Base-by-base conservation (phyloP, 495 filamentous ascomycete genomes). In the Melanomma pulvis-pyrius region DNA sequence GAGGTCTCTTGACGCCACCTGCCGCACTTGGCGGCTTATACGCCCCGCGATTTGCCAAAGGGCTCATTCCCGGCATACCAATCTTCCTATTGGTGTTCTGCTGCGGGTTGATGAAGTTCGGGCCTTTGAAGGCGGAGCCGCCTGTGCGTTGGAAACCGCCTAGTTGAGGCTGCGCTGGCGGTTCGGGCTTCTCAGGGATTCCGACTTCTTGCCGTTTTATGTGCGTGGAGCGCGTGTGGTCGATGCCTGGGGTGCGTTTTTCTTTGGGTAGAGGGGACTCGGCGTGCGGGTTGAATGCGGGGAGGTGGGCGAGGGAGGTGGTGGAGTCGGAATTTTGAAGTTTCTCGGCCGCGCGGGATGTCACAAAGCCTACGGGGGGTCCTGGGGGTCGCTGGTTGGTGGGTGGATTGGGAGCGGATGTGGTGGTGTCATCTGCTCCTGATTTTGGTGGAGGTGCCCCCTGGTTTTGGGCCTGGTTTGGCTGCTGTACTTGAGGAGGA, bases 171-270 rank as follows among this genome's bases (percentile, higher is more conserved):
- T 9, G 55, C 46, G 51, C 56, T 41, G 46, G 1, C 17, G 39
- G 17, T 44, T 0, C 78, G 65, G 56, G 46, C n/a, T 36, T 0
- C 68, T 13, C 24, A 15, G 58, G 58, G 0, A 79, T 77, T 28
- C 80, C 79, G 55, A 83, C 68, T 2, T 77, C 73, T 21, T 74
- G 76, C 51, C 77, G 83, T 2, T 78, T 80, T 0, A 96, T 79
- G 0, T 90, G 88, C 36, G 86, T 84, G 28, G 85, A 89, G 58
- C 85, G 88, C 26, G 79, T 86, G 69, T 94, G 90, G 67, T 96
- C 92, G 50, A 97, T 82, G n/a, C 92, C 92, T 0, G 89, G 87
- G 2, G 93, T 96, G 71, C 93, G 92, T 30, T 90, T 87, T 63
- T 69, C 67, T 21, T 57, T 59, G 19, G 96, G 93, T 0, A 91